phyloP scores from a whole-genome alignment of 345 rosid genomes.

The Ceriops decandra region DNA sequence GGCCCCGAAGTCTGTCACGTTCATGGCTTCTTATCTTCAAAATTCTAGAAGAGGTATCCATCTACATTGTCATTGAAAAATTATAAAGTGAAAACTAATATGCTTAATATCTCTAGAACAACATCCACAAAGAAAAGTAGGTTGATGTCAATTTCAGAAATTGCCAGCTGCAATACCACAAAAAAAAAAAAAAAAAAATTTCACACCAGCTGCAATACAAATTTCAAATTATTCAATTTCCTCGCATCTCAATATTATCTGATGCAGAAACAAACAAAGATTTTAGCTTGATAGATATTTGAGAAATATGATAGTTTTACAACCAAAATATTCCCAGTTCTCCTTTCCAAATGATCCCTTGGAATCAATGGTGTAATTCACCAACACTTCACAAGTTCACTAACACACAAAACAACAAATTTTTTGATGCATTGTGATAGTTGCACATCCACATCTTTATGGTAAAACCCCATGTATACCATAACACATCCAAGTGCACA shows the following conservation, averaged over 20 bases:
- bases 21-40: constrained; percentile 86
- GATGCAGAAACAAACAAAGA: background rate
- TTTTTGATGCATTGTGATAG: too few relatives aligned
- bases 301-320: background rate
- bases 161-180: background rate
- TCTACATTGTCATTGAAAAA: constrained; percentile 64
- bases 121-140: too few relatives aligned
- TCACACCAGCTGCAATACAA: background rate
- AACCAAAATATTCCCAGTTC: background rate
- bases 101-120: background rate
- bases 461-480: too few relatives aligned
- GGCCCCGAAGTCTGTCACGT: constrained; percentile 92
- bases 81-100: constrained; percentile 14
- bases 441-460: too few relatives aligned
- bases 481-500: too few relatives aligned
- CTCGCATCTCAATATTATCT: background rate
- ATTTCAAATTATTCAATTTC: background rate
- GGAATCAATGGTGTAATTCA: background rate
- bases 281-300: background rate
- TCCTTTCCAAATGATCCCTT: background rate
- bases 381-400: background rate
- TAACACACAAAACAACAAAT: too few relatives aligned
- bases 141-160: background rate
- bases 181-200: too few relatives aligned
- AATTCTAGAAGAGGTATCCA: constrained; percentile 97